Conservation (phyloP, 2,329 filamentous ascomycete genomes). For the Periconia macrospinosa region DNA sequence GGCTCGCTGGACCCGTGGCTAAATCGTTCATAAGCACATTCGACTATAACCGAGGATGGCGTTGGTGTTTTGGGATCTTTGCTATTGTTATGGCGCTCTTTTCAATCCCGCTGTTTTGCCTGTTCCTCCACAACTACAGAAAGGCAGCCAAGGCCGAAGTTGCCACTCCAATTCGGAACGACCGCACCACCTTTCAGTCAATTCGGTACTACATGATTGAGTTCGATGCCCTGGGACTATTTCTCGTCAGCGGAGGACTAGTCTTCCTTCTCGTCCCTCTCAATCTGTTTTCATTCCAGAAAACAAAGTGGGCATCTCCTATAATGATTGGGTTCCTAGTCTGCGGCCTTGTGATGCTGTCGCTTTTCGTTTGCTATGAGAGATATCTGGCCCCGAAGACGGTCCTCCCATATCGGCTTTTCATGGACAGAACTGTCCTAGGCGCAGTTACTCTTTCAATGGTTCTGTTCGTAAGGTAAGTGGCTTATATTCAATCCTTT, state of each 20-base stretch:
- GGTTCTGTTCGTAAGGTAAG: conserved; percentile 16
- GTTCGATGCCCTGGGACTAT: conserved; percentile 64
- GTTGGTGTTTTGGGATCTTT: conserved; percentile 69
- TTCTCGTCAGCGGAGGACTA: conserved; percentile 62
- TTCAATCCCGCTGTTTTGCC: conserved; percentile 57
- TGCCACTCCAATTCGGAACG: conserved; percentile 44
- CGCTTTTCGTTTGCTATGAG: conserved; percentile 41
- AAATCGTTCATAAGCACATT: too few species aligned
- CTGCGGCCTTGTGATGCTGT: conserved; percentile 26
- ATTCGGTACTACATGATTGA: conserved; percentile 56
- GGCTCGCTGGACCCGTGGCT: conserved; percentile 21
- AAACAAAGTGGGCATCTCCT: conserved; percentile 20
- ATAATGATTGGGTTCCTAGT: conserved; percentile 42
- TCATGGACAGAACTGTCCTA: conserved; percentile 44
- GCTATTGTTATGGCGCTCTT: conserved; percentile 64
- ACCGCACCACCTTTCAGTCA: conserved; percentile 51
- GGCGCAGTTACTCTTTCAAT: conserved; percentile 54
- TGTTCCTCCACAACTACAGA: conserved; percentile 58
- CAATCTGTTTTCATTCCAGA: conserved; percentile 45
- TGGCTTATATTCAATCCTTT: too few species aligned
- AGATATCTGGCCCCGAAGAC: conserved; percentile 36
- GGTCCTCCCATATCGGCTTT: conserved; percentile 45
- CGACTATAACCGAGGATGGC: conserved; percentile 57
- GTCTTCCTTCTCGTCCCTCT: conserved; percentile 69
- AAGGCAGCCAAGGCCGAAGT: conserved; percentile 61